Conservation (phyloP, 192 early-diverging fungal genomes). For the Backusella australiensis region DNA sequence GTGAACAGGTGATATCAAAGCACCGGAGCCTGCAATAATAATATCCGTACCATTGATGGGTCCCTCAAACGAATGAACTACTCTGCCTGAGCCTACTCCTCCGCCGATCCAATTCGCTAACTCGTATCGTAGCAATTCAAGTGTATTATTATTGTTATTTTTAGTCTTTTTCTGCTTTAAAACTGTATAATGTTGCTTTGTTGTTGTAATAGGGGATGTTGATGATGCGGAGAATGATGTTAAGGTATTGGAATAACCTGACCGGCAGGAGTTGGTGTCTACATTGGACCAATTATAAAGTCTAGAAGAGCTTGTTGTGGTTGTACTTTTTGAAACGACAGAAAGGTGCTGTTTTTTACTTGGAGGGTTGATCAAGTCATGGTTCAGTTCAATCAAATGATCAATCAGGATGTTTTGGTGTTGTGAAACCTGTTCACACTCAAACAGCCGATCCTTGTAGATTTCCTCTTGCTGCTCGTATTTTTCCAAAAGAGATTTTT, state of each 20-base stretch:
- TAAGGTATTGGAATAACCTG: background rate
- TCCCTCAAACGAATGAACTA: conserved; percentile 20
- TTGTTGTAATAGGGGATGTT: background rate
- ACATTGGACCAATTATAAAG: background rate
- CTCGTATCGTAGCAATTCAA: conserved; percentile 10
- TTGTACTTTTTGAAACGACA: background rate
- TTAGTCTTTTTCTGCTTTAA: background rate
- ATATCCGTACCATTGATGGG: conserved; percentile 13
- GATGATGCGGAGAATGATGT: background rate
- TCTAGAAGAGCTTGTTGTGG: background rate
- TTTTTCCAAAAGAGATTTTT: conserved; percentile 12
- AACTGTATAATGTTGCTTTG: background rate
- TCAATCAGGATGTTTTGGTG: conserved; percentile 18
- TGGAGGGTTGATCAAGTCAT: background rate
- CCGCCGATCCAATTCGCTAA: conserved; percentile 12
- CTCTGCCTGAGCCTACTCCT: conserved; percentile 14
- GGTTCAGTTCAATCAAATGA: conserved; percentile 6
- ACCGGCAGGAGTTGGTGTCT: background rate
- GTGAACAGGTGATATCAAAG: background rate
- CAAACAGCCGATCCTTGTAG: conserved; percentile 13
- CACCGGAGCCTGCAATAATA: conserved; percentile 21
- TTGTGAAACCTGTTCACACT: conserved; percentile 14
- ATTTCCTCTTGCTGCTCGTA: conserved; percentile 19
- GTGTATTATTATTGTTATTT: background rate
- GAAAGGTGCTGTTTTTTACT: background rate